phyloP scores from a whole-genome alignment of 495 filamentous ascomycete species.

The Elasticomyces elasticus region DNA sequence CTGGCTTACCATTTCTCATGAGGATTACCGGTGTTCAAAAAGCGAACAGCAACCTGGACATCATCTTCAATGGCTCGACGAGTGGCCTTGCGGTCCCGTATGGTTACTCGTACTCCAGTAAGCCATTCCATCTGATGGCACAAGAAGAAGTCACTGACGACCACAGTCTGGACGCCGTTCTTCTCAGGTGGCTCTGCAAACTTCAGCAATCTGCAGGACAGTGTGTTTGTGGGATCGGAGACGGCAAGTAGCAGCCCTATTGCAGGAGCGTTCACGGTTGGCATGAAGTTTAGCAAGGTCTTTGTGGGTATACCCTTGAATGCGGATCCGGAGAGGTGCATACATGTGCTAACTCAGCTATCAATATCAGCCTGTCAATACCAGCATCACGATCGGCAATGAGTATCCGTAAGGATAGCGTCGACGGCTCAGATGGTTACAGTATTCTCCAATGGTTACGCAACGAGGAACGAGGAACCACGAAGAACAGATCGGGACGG shows the following conservation, averaged over 20 bases:
- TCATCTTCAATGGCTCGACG: conserved; percentile 1
- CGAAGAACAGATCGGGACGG: no score
- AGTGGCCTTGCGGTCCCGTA: conserved; percentile 2
- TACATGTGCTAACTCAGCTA: no score
- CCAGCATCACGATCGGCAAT: conserved; percentile 17
- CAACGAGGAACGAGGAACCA: no score
- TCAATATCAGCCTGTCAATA: conserved; percentile 10
- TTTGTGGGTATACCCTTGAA: no score
- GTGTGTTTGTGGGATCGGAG: conserved; percentile 17
- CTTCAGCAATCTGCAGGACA: conserved; percentile 18
- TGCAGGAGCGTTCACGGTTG: conserved; percentile 2
- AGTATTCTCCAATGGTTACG: no score
- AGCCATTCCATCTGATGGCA: neutral
- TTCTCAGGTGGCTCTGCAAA: conserved; percentile 14
- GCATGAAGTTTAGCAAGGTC: conserved; percentile 8
- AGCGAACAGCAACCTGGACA: neutral
- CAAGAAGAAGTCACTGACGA: neutral
- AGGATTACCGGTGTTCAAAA: conserved; percentile 9
- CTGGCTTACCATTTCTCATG: conserved; percentile 7
- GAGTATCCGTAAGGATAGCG: conserved; percentile 17
- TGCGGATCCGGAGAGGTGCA: no score
- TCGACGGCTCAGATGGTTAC: no score
- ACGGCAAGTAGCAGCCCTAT: conserved; percentile 10
- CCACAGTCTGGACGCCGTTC: conserved; percentile 9
- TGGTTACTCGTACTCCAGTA: conserved; percentile 11